A percentile compares a stretch with the other conserved stretches of the same genome.
These are phyloP conservation scores for Cryptococcus hybrid DNA, from an alignment of 1,284 basidiomycete species.

Conservation along the genomic window DNA sequence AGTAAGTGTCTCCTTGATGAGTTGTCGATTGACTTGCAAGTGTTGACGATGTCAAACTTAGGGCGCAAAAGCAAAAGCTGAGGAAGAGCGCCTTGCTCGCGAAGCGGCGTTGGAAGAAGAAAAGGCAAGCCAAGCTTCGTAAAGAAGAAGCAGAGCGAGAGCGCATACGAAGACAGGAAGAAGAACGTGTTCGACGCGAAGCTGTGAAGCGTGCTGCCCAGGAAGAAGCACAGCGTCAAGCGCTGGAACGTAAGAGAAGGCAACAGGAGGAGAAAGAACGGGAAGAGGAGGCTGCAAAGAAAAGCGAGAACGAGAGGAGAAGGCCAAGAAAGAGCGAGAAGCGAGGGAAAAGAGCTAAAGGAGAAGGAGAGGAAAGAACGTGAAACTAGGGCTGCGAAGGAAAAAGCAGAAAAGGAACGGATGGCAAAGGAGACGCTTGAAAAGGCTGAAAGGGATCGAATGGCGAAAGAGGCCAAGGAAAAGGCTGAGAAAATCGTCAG, in stretches of 20 bases:
- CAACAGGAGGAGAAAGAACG: constrained; percentile 54
- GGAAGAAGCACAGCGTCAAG: constrained; percentile 63
- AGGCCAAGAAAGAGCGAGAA: constrained; percentile 26
- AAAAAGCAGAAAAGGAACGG: constrained; percentile 60
- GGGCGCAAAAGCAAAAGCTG: constrained; percentile 86
- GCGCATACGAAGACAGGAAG: constrained; percentile 66
- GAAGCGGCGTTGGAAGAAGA: constrained; percentile 76
- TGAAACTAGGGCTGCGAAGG: constrained; percentile 62
- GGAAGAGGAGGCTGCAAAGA: constrained; percentile 50
- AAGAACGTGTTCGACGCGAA: constrained; percentile 69
- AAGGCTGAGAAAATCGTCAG: constrained; percentile 39
- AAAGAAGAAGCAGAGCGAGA: constrained; percentile 64
- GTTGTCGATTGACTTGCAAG: neutral
- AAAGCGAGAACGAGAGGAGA: constrained; percentile 31
- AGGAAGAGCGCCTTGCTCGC: constrained; percentile 73
- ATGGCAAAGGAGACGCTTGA: constrained; percentile 65
- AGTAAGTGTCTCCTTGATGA: constrained; percentile 25
- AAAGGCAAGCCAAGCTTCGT: constrained; percentile 67
- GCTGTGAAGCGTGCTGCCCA: constrained; percentile 69
- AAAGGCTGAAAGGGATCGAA: constrained; percentile 52
- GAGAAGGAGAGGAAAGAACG: constrained; percentile 55
- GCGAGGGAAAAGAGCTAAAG: constrained; percentile 49
- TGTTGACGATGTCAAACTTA: no score
- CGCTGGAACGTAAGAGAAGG: constrained; percentile 53
- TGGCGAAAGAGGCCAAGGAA: constrained; percentile 37